A percentile compares a stretch with the other conserved stretches of the same genome.
phyloP scores from a whole-genome alignment of 1,284 basidiomycete species.

The Sanguinoderma infundibulare region DNA sequence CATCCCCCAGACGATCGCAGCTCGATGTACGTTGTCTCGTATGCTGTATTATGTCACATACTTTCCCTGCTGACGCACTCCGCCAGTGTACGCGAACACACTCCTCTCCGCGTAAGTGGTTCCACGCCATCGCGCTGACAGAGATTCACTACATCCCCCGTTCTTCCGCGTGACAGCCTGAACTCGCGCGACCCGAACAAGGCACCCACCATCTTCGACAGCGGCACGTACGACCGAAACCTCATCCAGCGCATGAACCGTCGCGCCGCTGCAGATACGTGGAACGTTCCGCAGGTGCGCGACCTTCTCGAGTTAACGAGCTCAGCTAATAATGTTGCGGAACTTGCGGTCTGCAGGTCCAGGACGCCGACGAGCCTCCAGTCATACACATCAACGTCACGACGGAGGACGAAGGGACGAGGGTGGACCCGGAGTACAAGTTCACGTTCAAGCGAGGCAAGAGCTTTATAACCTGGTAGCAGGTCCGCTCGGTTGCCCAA shows the following conservation, averaged over 20 bases:
- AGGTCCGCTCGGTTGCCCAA: too few species aligned
- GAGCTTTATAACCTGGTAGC: too few species aligned
- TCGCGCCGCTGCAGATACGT: neutral
- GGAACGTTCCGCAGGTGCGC: conserved; percentile 2
- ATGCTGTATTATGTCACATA: too few species aligned
- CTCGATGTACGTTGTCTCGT: neutral
- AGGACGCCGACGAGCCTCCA: neutral
- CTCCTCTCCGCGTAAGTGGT: neutral
- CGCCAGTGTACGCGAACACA: neutral
- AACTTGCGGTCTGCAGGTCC: neutral
- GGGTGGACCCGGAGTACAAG: neutral
- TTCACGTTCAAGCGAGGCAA: neutral
- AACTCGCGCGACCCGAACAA: neutral
- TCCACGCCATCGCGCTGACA: too few species aligned
- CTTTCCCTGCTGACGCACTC: too few species aligned
- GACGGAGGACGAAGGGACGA: conserved; percentile 1
- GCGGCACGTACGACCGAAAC: neutral
- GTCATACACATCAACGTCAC: neutral
- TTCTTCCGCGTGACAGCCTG: neutral
- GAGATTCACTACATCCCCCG: neutral
- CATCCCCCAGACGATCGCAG: neutral
- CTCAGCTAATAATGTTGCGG: neutral
- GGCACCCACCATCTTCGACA: neutral
- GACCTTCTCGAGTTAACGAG: neutral
- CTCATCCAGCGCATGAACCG: conserved; percentile 1